Evolutionary conservation across 805 yeast genomes (phyloP).

Genomic region (Kluyveromyces dobzhanskii): DNA sequence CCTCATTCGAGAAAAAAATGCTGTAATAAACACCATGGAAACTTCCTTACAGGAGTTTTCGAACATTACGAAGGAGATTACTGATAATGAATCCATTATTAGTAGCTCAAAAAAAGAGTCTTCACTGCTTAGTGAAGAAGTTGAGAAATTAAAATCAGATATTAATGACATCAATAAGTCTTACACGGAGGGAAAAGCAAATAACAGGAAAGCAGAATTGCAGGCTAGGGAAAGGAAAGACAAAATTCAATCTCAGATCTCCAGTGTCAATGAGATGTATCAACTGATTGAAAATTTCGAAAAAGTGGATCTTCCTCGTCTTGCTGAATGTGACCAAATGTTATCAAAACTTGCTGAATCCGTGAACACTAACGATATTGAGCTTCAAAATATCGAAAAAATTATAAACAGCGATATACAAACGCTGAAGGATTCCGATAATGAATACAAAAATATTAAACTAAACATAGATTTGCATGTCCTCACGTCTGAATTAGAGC

Average conservation of each 20-base stretch:
- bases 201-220: constrained; percentile 1
- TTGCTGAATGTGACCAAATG: constrained; percentile 15
- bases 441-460: constrained; percentile 52
- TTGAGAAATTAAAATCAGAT: constrained; percentile 2
- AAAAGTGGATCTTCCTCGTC: constrained; percentile 6
- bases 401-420: constrained; percentile 31
- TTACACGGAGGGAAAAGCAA: background rate
- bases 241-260: constrained; percentile 15
- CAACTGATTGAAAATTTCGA: constrained; percentile 12
- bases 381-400: constrained; percentile 12
- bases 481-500: constrained; percentile 32
- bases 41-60: constrained; percentile 7
- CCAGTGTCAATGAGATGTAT: constrained; percentile 9
- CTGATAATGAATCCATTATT: constrained; percentile 9
- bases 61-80: constrained; percentile 5
- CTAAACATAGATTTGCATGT: constrained; percentile 55
- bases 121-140: constrained; percentile 4
- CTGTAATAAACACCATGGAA: constrained; percentile 19
- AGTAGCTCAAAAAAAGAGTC: constrained; percentile 7
- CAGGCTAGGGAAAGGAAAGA: constrained; percentile 1
- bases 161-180: constrained; percentile 2
- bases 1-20: constrained; percentile 16
- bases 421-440: constrained; percentile 46
- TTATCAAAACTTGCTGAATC: constrained; percentile 15
- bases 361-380: constrained; percentile 13